phyloP scores from a whole-genome alignment of 495 filamentous ascomycete species.

The Neurospora terricola region DNA sequence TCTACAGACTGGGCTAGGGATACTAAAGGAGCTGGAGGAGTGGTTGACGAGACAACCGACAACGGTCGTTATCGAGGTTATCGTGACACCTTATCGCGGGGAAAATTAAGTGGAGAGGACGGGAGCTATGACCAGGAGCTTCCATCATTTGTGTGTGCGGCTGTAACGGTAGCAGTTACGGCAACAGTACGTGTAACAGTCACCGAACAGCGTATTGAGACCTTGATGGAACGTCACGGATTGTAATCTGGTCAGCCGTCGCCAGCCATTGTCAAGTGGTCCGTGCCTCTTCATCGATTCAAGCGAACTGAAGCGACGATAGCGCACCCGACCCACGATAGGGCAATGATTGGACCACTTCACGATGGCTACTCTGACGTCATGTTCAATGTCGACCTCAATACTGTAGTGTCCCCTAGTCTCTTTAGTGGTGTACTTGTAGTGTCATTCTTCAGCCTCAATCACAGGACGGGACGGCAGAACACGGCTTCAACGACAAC shows the following conservation, averaged over 20 bases:
- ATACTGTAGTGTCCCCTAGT: background rate
- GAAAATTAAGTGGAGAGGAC: background rate
- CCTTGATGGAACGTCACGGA: background rate
- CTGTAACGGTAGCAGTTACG: background rate
- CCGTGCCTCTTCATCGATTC: background rate
- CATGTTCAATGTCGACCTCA: background rate
- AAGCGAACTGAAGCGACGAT: background rate
- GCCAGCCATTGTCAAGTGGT: background rate
- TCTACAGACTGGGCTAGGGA: background rate
- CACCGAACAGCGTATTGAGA: background rate
- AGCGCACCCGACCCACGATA: background rate
- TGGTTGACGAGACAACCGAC: background rate
- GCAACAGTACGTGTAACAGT: background rate
- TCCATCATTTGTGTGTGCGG: background rate
- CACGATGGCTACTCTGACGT: background rate
- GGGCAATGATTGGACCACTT: background rate
- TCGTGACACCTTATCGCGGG: background rate
- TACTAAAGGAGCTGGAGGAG: background rate
- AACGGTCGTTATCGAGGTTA: background rate
- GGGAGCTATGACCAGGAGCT: conserved; percentile 1
- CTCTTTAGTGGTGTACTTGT: background rate
- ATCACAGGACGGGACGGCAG: background rate
- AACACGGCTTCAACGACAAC: background rate
- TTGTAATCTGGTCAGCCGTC: background rate
- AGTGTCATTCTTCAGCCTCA: background rate